phyloP scores from a whole-genome alignment of 805 yeast genomes.

The Nakazawaea wyomingensis region DNA sequence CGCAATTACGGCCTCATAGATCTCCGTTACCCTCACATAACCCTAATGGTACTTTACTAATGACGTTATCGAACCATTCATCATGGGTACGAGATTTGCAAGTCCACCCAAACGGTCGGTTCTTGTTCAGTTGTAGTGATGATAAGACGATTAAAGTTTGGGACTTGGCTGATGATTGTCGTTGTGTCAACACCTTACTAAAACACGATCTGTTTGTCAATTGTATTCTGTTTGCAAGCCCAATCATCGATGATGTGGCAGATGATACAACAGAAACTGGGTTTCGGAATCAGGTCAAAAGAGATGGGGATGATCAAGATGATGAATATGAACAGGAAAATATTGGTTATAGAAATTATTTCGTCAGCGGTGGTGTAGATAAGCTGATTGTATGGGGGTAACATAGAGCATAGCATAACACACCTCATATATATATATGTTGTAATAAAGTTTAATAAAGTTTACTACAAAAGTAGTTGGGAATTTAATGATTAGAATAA shows the following conservation, averaged over 20 bases:
- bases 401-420: too few relatives aligned
- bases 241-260: slow-evolving; percentile 20
- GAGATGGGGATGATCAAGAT: too few relatives aligned
- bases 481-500: too few relatives aligned
- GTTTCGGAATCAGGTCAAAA: too few relatives aligned
- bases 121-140: slow-evolving; percentile 68
- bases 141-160: slow-evolving; percentile 73
- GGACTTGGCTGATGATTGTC: slow-evolving; percentile 50
- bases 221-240: slow-evolving; percentile 49
- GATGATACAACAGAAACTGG: background rate
- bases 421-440: too few relatives aligned
- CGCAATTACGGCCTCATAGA: slow-evolving; percentile 48
- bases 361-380: slow-evolving; percentile 13
- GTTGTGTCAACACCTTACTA: slow-evolving; percentile 44
- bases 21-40: slow-evolving; percentile 53
- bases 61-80: slow-evolving; percentile 65
- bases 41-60: slow-evolving; percentile 55
- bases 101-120: slow-evolving; percentile 73
- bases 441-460: too few relatives aligned
- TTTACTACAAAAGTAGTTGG: too few relatives aligned
- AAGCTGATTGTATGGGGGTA: slow-evolving; percentile 10
- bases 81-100: slow-evolving; percentile 77
- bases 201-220: slow-evolving; percentile 79
- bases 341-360: slow-evolving; percentile 8
- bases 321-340: slow-evolving; percentile 5